These are phyloP conservation scores for Xerocomellus intermedius DNA, from an alignment of 768 basidiomycete genomes.

Conservation along the genomic window DNA sequence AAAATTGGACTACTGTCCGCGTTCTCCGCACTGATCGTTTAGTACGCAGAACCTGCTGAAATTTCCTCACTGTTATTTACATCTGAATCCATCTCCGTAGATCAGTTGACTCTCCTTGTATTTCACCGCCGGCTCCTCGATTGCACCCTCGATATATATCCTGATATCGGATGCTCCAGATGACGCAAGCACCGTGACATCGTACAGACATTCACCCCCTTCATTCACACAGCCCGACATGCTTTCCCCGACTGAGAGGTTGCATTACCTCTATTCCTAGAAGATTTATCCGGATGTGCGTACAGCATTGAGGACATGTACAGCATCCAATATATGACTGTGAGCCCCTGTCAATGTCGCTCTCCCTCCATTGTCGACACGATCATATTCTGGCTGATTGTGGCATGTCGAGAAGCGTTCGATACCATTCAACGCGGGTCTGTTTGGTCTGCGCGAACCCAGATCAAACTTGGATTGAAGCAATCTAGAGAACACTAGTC, in stretches of 20 bases:
- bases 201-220: not conserved
- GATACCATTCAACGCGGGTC: not conserved
- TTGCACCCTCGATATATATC: no score
- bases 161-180: no score
- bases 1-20: no score
- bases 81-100: no score
- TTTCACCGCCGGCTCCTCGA: no score
- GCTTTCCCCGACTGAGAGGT: not conserved
- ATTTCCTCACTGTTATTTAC: no score
- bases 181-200: no score
- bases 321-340: constrained; percentile 12
- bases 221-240: constrained; percentile 1
- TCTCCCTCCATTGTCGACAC: not conserved
- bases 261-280: constrained; percentile 12
- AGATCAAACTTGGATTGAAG: constrained; percentile 2
- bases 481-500: constrained; percentile 4
- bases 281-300: constrained; percentile 4
- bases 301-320: not conserved
- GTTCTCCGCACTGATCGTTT: no score
- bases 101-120: no score
- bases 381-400: not conserved
- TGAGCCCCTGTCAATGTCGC: constrained; percentile 2
- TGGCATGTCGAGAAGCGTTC: constrained; percentile 2
- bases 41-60: no score
- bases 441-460: constrained; percentile 5